Percentiles rank a stretch among this genome's conserved stretches.
phyloP scores from a whole-genome alignment of 768 basidiomycete species.

The Sporobolomyces pararoseus region DNA sequence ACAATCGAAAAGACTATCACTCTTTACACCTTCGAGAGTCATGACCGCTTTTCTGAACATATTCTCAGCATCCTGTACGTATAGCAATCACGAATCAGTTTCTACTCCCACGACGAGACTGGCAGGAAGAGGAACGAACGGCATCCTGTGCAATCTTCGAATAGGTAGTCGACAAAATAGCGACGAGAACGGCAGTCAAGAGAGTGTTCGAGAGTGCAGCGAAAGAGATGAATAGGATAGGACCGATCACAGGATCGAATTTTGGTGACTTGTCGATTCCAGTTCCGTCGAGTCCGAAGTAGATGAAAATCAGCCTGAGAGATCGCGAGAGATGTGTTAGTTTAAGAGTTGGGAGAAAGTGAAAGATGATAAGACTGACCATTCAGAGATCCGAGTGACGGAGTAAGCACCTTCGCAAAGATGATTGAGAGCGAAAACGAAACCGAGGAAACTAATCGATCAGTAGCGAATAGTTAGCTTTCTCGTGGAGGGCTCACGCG shows the following conservation, averaged over 20 bases:
- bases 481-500: too few species aligned
- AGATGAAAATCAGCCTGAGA: conserved; percentile 48
- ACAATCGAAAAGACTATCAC: conserved; percentile 42
- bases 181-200: conserved; percentile 61
- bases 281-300: conserved; percentile 88
- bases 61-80: conserved; percentile 56
- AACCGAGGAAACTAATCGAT: conserved; percentile 36
- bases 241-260: conserved; percentile 85
- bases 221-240: conserved; percentile 71
- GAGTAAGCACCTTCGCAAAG: conserved; percentile 41
- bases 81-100: conserved; percentile 1
- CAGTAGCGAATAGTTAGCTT: background rate
- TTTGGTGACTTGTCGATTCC: conserved; percentile 72
- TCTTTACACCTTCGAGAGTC: conserved; percentile 76
- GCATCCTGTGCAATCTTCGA: conserved; percentile 89
- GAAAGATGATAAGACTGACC: conserved; percentile 12
- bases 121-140: background rate
- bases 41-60: conserved; percentile 93
- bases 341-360: background rate
- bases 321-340: conserved; percentile 19
- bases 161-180: conserved; percentile 87
- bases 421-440: conserved; percentile 42
- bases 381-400: conserved; percentile 32
- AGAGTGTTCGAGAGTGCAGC: conserved; percentile 90
- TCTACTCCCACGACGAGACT: background rate